Percentiles rank a stretch among this genome's conserved stretches.
phyloP scores from a whole-genome alignment of 179 eudicot species.

The Silene noctiflora region DNA sequence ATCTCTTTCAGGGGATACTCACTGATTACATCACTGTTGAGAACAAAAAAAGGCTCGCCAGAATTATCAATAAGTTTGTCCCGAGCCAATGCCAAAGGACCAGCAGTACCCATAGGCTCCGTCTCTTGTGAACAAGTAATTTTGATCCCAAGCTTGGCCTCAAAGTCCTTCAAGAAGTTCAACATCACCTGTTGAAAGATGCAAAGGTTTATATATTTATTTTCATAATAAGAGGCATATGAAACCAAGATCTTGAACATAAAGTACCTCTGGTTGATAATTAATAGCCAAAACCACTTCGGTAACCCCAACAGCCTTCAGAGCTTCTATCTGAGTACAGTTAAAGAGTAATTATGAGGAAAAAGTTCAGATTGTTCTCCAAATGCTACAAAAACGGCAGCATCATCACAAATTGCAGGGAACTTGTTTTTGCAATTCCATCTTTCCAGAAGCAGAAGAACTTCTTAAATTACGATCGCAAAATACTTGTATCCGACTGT shows the following conservation, averaged over 20 bases:
- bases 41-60: constrained; percentile 89
- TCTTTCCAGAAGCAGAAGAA: background rate
- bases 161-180: constrained; percentile 84
- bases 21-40: constrained; percentile 93
- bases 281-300: constrained; percentile 91
- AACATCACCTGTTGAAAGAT: constrained; percentile 69
- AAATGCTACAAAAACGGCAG: background rate
- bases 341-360: background rate
- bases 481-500: background rate
- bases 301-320: constrained; percentile 80
- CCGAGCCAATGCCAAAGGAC: constrained; percentile 94
- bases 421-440: too few relatives aligned
- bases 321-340: constrained; percentile 69
- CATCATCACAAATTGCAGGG: background rate
- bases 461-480: background rate
- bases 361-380: background rate
- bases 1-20: constrained; percentile 82
- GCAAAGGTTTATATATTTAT: background rate
- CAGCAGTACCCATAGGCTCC: constrained; percentile 97
- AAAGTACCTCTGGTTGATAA: constrained; percentile 82
- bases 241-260: background rate
- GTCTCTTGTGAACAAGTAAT: constrained; percentile 92
- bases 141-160: constrained; percentile 77
- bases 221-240: background rate
- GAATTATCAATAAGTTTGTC: constrained; percentile 73